Base-by-base conservation (phyloP, 2,329 filamentous ascomycete genomes). In the Daldinia sp. region DNA sequence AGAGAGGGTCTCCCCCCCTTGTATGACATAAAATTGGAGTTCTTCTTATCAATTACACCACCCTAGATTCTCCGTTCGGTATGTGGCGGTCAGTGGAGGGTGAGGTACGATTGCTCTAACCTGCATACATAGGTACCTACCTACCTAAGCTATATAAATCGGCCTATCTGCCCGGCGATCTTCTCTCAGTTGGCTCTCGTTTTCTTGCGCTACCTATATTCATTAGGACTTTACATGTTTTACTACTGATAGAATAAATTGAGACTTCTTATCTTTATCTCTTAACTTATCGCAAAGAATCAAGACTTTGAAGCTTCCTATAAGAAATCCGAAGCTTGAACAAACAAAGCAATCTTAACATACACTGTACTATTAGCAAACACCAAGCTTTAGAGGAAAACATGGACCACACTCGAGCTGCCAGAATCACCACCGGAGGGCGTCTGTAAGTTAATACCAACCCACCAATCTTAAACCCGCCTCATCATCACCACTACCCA, bases 11-110 rank as follows among this genome's bases (percentile, higher is more conserved):
- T 23, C 28, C 53, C 35, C 35, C 60, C 60, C 56, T 71, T 55
- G 63, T 69, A 69, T 71, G 65, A 65, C 69, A 67, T 65, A 71
- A 71, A 67, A 54, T 33, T 65, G 69, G 66, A 28, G 60, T 59
- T 50, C 15, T n/a, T 26, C 55, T 56, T 62, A 62, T 60, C 42
- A 46, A 53, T 53, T 50, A 33, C 30, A 6, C 30, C 30, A 33
- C 9, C 5, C 30, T 33, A 28, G 50, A 33, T 10, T 44, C 44
- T 28, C 35, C 35, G 12, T 15, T 26, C 42, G 23, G 44, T 59
- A 51, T 68, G 39, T 54, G 51, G 68, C 68, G 68, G 68, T 70
- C 68, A 70, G 57, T 37, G 12, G 13, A 30, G 46, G 44, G 39
- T 35, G 33, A 35, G 10, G 6, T 5, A 33, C 6, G 6, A 37